Evolutionary conservation across 495 filamentous ascomycete genomes (phyloP).

Genomic region (Penicillium ucsense): DNA sequence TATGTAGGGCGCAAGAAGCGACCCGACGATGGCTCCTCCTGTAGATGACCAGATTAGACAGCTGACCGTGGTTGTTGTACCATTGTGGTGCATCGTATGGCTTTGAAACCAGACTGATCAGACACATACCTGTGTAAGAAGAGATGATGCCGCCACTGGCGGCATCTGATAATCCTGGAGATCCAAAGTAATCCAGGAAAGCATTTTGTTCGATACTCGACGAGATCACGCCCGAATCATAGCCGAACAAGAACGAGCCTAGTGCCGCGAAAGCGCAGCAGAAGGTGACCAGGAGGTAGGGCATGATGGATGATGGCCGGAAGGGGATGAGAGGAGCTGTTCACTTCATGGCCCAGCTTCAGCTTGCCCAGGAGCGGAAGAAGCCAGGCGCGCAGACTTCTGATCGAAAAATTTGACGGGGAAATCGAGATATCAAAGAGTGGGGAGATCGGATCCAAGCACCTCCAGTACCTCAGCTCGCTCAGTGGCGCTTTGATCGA

Average conservation of each 20-base stretch:
- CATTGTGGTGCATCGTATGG: no score
- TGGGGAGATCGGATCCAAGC: no score
- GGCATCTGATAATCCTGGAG: conserved; percentile 26
- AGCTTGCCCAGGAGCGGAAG: no score
- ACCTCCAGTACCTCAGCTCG: no score
- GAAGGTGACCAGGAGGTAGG: conserved; percentile 30
- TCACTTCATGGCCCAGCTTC: not conserved
- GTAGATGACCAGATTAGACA: not conserved
- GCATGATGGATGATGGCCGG: conserved; percentile 10
- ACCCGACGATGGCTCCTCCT: conserved; percentile 40
- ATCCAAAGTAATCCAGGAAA: conserved; percentile 32
- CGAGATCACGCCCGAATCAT: conserved; percentile 42
- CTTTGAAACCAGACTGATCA: no score
- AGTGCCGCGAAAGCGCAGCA: conserved; percentile 47
- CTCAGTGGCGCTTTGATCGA: no score
- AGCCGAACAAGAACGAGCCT: conserved; percentile 50
- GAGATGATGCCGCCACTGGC: conserved; percentile 42
- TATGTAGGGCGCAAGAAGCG: conserved; percentile 35
- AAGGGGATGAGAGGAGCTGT: not conserved
- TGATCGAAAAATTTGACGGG: no score
- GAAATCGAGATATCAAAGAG: no score
- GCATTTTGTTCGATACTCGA: conserved; percentile 36
- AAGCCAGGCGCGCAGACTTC: no score
- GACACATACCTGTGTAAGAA: conserved; percentile 32
- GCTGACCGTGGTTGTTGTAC: no score